Percentiles rank a stretch among this genome's conserved stretches.
phyloP scores from a whole-genome alignment of 352 stramenopile species.

The Elongisporangium senticosum region DNA sequence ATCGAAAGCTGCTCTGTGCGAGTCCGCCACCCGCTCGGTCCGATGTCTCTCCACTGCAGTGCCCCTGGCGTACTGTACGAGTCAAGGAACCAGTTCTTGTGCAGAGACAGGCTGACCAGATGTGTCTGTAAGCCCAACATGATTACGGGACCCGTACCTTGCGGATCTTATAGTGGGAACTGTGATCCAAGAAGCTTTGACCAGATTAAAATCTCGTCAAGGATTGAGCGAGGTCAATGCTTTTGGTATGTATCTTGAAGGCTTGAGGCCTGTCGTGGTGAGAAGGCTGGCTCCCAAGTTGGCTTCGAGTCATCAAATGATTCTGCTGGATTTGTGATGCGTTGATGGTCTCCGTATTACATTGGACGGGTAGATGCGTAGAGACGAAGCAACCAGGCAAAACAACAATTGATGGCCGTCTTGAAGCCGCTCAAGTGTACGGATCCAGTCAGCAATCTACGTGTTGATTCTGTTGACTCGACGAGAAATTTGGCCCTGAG shows the following conservation, averaged over 20 bases:
- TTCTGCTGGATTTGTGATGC: background rate
- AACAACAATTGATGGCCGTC: background rate
- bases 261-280: no score
- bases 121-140: background rate
- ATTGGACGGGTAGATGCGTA: background rate
- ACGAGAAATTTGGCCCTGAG: background rate
- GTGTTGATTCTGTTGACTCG: background rate
- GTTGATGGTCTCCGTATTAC: background rate
- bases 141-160: background rate
- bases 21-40: background rate
- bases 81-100: background rate
- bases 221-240: no score
- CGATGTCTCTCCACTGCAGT: background rate
- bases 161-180: background rate
- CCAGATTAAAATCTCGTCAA: no score
- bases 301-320: background rate
- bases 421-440: background rate
- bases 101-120: background rate
- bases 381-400: background rate
- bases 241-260: no score
- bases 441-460: background rate
- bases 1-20: conserved; percentile 2
- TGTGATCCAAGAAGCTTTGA: no score
- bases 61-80: background rate
- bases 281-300: background rate